These are phyloP conservation scores for Cordia subcordata DNA, from an alignment of 257 asterid genomes.

Conservation along the genomic window DNA sequence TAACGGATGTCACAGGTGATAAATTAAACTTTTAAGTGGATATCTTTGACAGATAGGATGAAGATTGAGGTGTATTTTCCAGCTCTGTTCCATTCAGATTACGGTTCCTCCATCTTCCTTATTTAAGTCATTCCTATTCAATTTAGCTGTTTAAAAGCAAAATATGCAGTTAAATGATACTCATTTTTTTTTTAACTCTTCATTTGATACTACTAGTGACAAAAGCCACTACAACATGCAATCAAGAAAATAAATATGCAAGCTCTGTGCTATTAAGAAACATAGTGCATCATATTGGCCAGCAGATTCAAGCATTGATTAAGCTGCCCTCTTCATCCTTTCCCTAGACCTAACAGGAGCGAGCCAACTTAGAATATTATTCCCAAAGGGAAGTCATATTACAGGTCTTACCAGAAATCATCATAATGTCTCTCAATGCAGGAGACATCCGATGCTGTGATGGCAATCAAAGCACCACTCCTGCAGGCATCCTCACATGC, in stretches of 20 bases:
- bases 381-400: neutral
- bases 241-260: neutral
- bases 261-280: neutral
- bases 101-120: neutral
- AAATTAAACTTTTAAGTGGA: no score
- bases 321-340: neutral
- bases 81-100: no score
- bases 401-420: slow-evolving; percentile 69
- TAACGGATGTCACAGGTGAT: no score
- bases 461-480: slow-evolving; percentile 88
- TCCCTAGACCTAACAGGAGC: slow-evolving; percentile 1
- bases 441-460: slow-evolving; percentile 88
- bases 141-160: neutral
- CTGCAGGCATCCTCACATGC: slow-evolving; percentile 88
- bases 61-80: no score
- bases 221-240: neutral
- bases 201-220: neutral
- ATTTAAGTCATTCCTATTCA: neutral
- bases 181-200: neutral
- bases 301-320: neutral
- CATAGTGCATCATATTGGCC: neutral
- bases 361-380: neutral
- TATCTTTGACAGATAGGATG: no score
- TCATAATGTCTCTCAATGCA: slow-evolving; percentile 93
- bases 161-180: neutral